Conservation (phyloP, 169 alveolate species). For the Nephromyces sp. region DNA sequence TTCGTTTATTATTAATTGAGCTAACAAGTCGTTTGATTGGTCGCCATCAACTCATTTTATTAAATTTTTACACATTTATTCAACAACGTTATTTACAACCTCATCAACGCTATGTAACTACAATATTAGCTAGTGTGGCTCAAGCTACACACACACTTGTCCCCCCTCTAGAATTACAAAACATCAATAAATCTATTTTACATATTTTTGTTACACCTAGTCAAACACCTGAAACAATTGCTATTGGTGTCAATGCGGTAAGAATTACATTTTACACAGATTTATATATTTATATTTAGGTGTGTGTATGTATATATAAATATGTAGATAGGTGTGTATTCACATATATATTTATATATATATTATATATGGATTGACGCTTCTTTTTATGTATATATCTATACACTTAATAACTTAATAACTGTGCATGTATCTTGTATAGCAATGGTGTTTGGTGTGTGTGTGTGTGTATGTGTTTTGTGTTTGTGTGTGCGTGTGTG, state of each 20-base stretch:
- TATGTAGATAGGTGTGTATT: no score
- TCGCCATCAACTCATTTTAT: constrained; percentile 59
- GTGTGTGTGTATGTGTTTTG: no score
- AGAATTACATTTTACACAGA: neutral
- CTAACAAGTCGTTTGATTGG: constrained; percentile 69
- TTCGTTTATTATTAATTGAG: constrained; percentile 55
- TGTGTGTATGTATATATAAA: neutral
- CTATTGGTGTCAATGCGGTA: constrained; percentile 69
- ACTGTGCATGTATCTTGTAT: neutral
- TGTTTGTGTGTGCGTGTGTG: no score
- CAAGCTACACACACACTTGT: constrained; percentile 70
- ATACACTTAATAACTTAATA: neutral
- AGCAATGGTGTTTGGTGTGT: no score
- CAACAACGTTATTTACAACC: constrained; percentile 51
- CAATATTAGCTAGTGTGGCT: constrained; percentile 63
- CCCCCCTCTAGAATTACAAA: constrained; percentile 73
- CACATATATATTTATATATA: no score
- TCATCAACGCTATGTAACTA: constrained; percentile 57
- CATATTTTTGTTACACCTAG: constrained; percentile 67
- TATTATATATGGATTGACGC: no score
- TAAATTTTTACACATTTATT: constrained; percentile 58
- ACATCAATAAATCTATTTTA: constrained; percentile 57
- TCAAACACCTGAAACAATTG: constrained; percentile 52
- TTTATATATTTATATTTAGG: neutral
- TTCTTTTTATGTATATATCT: no score